Base-by-base conservation (phyloP, 352 stramenopile genomes). In the Pseudoperonospora humuli region DNA sequence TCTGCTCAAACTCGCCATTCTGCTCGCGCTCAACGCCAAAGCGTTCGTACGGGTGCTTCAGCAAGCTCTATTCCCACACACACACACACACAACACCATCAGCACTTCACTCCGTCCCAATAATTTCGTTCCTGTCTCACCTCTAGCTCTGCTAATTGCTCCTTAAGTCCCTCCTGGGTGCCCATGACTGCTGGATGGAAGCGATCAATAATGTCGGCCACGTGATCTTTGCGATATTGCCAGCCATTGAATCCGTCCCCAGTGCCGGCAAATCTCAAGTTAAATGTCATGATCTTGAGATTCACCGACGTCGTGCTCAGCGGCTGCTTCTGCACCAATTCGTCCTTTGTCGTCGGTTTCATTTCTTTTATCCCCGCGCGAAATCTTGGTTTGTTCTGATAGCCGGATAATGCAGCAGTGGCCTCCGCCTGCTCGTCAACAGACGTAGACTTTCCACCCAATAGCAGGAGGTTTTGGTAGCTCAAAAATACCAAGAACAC, bases 201-300 rank as follows among this genome's bases (percentile, higher is more conserved):
- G 10, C 76, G 66, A 29, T 86, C 75, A 42, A 88, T 80, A 44
- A 88, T 66, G 27, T 88, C 71, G 2, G 70, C 70, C 28, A 88
- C 62, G 44, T 88, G 71, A 33, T 84, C 69, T 46, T 88, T 86
- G 37, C 74, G 71, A 45, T 70, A 84, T 4, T 55, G 44, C 74
- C 76, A 88, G 50, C 71, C 70, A 57, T 86, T 84, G 39, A 44
- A 57, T 10, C 74, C 76, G 47, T 88, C 76, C 27, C 60, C 74
- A 2, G 54, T 76, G 14, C 73, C 70, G 2, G 71, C 76, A 45
- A 84, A 88, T 36, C 76, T 70, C 49, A 88, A 42, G 61, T 88
- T 88, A 55, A 88, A 88, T n/a, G 76, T 88, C 76, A 88, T 88
- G 47, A 88, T 55, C 40, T 83, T 82, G 45, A 93, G 54, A 33